These are phyloP conservation scores for Plasmodium relictum DNA, from an alignment of 169 alveolate genomes.

Conservation along the genomic window DNA sequence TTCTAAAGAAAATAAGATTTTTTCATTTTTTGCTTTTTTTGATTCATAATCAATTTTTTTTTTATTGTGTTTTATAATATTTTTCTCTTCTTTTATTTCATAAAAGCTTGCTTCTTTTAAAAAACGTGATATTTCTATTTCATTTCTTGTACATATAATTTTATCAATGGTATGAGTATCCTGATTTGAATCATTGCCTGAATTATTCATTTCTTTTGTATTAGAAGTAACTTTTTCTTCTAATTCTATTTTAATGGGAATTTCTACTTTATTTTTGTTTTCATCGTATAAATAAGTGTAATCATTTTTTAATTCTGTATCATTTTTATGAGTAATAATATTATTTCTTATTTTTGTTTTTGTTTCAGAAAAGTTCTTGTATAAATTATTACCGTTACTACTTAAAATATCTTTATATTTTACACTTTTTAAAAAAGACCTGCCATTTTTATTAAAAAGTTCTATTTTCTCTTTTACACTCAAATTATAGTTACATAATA, in stretches of 20 bases:
- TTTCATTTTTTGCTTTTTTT: too few species aligned
- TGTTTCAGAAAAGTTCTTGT: not conserved
- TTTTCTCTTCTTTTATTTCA: not conserved
- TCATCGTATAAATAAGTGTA: not conserved
- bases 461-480: constrained; percentile 48
- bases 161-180: constrained; percentile 5
- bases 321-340: not conserved
- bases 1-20: too few species aligned
- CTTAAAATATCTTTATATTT: constrained; percentile 15
- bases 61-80: not conserved
- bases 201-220: too few species aligned
- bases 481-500: constrained; percentile 43
- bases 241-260: too few species aligned
- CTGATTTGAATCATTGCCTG: not conserved
- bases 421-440: constrained; percentile 13
- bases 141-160: not conserved
- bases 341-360: constrained; percentile 22
- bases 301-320: not conserved
- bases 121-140: not conserved
- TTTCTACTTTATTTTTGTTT: not conserved
- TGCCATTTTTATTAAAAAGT: constrained; percentile 55
- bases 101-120: constrained; percentile 1
- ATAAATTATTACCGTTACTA: not conserved
- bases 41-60: not conserved
- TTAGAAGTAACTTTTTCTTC: too few species aligned